Evolutionary conservation across 192 early-diverging fungal genomes (phyloP).

Genomic region (Kickxella alabastrina): DNA sequence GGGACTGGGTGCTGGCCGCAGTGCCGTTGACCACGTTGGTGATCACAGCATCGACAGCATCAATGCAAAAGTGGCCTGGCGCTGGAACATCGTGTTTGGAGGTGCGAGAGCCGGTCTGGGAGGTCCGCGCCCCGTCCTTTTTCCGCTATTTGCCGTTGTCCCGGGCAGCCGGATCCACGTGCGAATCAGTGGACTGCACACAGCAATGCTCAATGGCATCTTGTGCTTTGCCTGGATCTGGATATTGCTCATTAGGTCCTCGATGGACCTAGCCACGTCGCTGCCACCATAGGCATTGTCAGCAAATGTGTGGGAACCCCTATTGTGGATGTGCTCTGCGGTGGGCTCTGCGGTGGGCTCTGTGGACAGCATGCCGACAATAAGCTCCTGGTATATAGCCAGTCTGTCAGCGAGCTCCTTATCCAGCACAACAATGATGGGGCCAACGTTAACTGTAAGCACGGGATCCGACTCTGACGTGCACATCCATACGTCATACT

Average conservation of each 20-base stretch:
- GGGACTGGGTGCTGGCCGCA: conserved; percentile 43
- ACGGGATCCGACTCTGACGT: conserved; percentile 17
- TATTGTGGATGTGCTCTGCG: no score
- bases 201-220: conserved; percentile 36
- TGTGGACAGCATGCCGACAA: conserved; percentile 8
- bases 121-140: background rate
- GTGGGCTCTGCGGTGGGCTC: background rate
- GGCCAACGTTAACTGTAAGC: conserved; percentile 37
- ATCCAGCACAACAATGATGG: conserved; percentile 26
- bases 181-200: conserved; percentile 48
- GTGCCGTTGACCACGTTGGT: conserved; percentile 51
- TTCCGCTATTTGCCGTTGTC: background rate
- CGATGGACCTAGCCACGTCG: conserved; percentile 37
- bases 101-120: conserved; percentile 10
- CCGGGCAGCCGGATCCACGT: conserved; percentile 45
- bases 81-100: conserved; percentile 12
- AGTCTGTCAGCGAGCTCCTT: conserved; percentile 44
- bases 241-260: conserved; percentile 41
- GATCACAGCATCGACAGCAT: conserved; percentile 47
- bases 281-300: background rate
- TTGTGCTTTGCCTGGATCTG: conserved; percentile 21
- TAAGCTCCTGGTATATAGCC: conserved; percentile 22
- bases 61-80: conserved; percentile 47
- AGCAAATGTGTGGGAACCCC: background rate
- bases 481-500: conserved; percentile 43